phyloP scores from a whole-genome alignment of 192 early-diverging fungal genomes.

The Gryganskiella cystojenkinii region DNA sequence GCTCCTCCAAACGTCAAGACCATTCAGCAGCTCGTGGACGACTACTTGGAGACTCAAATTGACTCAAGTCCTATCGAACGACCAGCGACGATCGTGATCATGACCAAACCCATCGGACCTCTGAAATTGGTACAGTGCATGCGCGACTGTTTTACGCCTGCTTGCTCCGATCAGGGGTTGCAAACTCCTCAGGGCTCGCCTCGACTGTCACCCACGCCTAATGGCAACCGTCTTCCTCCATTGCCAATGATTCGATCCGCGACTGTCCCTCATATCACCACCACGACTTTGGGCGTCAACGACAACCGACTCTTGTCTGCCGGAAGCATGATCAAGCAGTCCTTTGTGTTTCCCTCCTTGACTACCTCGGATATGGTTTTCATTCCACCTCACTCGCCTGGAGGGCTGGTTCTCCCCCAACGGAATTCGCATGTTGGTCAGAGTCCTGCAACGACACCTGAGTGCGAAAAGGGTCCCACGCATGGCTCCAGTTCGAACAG shows the following conservation, averaged over 20 bases:
- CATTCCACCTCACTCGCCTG: constrained; percentile 41
- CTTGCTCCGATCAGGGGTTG: constrained; percentile 20
- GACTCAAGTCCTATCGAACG: constrained; percentile 20
- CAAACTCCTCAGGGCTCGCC: constrained; percentile 44
- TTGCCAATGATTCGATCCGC: constrained; percentile 35
- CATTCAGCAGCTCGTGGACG: constrained; percentile 26
- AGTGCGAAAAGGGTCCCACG: constrained; percentile 16
- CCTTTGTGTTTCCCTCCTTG: constrained; percentile 23
- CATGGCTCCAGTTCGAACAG: not conserved
- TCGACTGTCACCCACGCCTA: not conserved
- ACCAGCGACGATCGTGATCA: constrained; percentile 34
- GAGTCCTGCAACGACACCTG: constrained; percentile 15
- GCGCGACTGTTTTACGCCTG: constrained; percentile 49
- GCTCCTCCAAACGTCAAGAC: constrained; percentile 21
- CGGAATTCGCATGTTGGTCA: constrained; percentile 3
- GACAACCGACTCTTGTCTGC: constrained; percentile 27
- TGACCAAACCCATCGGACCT: constrained; percentile 45
- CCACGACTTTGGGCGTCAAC: constrained; percentile 19
- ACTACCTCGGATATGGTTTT: constrained; percentile 2
- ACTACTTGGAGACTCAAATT: constrained; percentile 31
- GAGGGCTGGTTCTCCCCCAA: constrained; percentile 39
- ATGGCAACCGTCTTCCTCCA: not conserved
- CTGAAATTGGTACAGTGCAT: constrained; percentile 41
- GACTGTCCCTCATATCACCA: constrained; percentile 34
- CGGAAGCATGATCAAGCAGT: constrained; percentile 23